Evolutionary conservation across 164 flowering plant genomes (phyloP).

Genomic region (Piper longum): DNA sequence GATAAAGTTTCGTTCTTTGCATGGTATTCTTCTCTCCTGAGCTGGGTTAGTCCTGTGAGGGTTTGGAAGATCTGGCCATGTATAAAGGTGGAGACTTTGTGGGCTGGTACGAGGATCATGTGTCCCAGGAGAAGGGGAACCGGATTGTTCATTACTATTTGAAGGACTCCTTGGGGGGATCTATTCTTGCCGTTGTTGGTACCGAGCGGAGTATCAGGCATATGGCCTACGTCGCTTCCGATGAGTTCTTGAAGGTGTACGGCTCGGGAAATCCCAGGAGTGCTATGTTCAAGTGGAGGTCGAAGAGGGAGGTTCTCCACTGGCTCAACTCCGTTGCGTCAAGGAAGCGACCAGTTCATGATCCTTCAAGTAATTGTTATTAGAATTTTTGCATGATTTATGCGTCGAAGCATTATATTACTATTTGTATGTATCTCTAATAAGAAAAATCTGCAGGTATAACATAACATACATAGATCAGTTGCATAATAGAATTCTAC

Average conservation of each 20-base stretch:
- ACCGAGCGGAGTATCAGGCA: conserved; percentile 98
- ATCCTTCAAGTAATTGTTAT: conserved; percentile 28
- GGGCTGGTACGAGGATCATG: conserved; percentile 91
- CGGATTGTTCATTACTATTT: conserved; percentile 13
- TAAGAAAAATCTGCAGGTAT: too few species aligned
- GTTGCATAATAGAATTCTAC: too few species aligned
- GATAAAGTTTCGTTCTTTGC: too few species aligned
- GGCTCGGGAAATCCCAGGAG: too few species aligned
- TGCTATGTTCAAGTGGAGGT: conserved; percentile 7
- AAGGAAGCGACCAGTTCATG: conserved; percentile 44
- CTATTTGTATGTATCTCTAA: too few species aligned
- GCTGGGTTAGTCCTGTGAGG: too few species aligned
- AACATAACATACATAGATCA: too few species aligned
- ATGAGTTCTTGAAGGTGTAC: too few species aligned
- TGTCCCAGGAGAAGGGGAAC: conserved; percentile 82
- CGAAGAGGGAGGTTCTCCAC: conserved; percentile 95
- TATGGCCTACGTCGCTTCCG: conserved; percentile 85
- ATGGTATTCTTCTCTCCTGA: too few species aligned
- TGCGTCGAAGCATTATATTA: too few species aligned
- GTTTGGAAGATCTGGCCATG: too few species aligned
- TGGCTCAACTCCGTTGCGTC: conserved; percentile 94
- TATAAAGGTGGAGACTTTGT: conserved; percentile 35
- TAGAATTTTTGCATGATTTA: background rate
- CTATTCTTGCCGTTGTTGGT: conserved; percentile 43
- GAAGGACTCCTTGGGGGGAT: too few species aligned